phyloP scores from a whole-genome alignment of 768 basidiomycete genomes.

The Serendipita vermifera region DNA sequence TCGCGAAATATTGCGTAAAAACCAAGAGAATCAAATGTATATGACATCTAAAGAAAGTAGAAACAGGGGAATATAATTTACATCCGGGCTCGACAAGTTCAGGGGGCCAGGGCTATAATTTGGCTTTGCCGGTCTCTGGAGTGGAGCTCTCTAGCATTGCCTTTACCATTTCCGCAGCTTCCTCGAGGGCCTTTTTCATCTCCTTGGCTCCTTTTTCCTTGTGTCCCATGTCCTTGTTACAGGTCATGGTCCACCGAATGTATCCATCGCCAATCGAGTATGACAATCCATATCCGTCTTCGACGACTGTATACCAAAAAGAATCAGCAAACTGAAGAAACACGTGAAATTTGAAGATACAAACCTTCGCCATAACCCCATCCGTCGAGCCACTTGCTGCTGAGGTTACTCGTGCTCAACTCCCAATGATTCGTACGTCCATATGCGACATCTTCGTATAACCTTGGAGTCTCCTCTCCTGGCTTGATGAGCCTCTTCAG shows the following conservation, averaged over 20 bases:
- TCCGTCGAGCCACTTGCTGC: constrained; percentile 68
- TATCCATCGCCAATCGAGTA: constrained; percentile 79
- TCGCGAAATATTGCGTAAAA: no score
- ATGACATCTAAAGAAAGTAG: no score
- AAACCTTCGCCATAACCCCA: constrained; percentile 96
- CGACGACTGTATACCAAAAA: constrained; percentile 30
- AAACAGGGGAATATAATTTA: no score
- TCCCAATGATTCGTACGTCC: constrained; percentile 76
- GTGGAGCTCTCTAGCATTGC: background rate
- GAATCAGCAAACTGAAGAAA: background rate
- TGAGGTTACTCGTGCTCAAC: constrained; percentile 79
- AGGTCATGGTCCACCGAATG: constrained; percentile 87
- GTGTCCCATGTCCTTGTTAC: constrained; percentile 30
- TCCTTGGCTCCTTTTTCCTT: constrained; percentile 4
- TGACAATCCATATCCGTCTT: constrained; percentile 81
- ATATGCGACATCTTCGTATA: constrained; percentile 66
- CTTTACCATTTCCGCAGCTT: constrained; percentile 8
- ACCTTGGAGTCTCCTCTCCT: constrained; percentile 44
- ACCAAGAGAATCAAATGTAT: no score
- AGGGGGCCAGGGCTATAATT: no score
- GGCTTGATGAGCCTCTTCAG: constrained; percentile 67
- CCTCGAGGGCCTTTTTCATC: constrained; percentile 10
- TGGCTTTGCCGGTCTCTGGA: background rate
- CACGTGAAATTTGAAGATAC: no score
- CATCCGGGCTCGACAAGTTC: no score